Conservation (phyloP, 768 basidiomycete genomes). For the Calocera cornea region DNA sequence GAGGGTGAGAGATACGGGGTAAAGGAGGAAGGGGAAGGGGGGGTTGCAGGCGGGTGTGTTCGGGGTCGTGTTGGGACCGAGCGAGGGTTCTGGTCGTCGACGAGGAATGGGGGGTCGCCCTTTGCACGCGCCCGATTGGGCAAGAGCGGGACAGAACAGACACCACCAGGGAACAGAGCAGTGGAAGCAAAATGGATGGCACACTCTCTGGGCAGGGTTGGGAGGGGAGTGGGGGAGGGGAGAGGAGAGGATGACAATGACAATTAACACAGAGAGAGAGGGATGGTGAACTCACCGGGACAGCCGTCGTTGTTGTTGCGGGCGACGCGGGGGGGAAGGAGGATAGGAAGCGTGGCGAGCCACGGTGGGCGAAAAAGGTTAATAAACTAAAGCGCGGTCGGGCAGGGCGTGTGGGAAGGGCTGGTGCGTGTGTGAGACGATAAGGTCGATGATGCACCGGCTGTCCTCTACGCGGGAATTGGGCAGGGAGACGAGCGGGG, state of each 20-base stretch:
- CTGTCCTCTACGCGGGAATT: too few relatives aligned
- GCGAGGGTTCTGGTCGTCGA: neutral
- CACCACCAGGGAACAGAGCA: neutral
- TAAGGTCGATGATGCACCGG: too few relatives aligned
- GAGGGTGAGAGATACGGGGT: neutral
- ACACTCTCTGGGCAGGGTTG: neutral
- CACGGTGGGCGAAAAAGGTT: too few relatives aligned
- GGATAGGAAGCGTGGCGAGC: neutral
- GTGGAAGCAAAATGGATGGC: neutral
- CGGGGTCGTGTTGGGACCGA: neutral
- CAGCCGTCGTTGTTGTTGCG: neutral
- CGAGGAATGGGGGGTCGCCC: neutral
- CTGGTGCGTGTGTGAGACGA: too few relatives aligned
- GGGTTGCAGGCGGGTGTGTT: constrained; percentile 8
- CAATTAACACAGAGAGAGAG: neutral
- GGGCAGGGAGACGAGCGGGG: neutral
- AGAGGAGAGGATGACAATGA: neutral
- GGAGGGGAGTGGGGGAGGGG: neutral
- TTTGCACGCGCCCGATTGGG: neutral
- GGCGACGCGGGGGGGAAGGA: neutral
- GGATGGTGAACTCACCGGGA: neutral
- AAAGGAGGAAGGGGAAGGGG: constrained; percentile 7
- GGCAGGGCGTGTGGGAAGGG: too few relatives aligned
- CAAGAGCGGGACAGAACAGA: neutral
- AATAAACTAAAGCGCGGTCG: too few relatives aligned